A percentile compares a stretch with the other conserved stretches of the same genome.
Conservation (phyloP, 768 basidiomycete genomes). For the Tylopilus plumbeoviolaceoides region DNA sequence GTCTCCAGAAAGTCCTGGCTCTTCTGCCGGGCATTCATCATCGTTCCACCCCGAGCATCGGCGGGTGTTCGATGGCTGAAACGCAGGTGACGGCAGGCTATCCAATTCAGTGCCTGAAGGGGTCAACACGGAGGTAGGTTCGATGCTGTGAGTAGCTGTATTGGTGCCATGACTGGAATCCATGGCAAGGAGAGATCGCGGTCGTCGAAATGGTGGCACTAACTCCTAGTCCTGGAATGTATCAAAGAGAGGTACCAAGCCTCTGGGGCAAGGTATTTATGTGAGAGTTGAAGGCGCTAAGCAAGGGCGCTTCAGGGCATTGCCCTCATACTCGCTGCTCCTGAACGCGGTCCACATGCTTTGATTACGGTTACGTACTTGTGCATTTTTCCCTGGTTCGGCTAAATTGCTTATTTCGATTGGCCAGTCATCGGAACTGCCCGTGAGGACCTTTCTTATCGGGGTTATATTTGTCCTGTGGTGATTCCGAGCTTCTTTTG, state of each 20-base stretch:
- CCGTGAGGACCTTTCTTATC: background rate
- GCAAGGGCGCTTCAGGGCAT: background rate
- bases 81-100: conserved; percentile 29
- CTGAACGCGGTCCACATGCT: too few species aligned
- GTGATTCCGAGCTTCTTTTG: background rate
- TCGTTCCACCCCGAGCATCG: background rate
- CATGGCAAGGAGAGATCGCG: conserved; percentile 5
- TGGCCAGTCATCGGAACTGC: background rate
- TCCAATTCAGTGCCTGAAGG: conserved; percentile 25
- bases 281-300: background rate
- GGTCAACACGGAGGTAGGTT: conserved; percentile 37
- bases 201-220: background rate
- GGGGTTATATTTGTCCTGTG: too few species aligned
- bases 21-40: background rate
- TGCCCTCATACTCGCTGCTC: background rate
- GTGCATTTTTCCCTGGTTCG: background rate
- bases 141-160: background rate
- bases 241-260: too few species aligned
- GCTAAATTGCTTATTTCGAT: background rate
- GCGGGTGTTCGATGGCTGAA: conserved; percentile 17
- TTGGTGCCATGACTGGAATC: background rate
- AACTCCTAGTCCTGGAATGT: too few species aligned
- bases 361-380: too few species aligned
- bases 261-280: too few species aligned
- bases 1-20: conserved; percentile 22